Base-by-base conservation (phyloP, 2,329 filamentous ascomycete species). In the Chrysoporthe deuterocubensis region DNA sequence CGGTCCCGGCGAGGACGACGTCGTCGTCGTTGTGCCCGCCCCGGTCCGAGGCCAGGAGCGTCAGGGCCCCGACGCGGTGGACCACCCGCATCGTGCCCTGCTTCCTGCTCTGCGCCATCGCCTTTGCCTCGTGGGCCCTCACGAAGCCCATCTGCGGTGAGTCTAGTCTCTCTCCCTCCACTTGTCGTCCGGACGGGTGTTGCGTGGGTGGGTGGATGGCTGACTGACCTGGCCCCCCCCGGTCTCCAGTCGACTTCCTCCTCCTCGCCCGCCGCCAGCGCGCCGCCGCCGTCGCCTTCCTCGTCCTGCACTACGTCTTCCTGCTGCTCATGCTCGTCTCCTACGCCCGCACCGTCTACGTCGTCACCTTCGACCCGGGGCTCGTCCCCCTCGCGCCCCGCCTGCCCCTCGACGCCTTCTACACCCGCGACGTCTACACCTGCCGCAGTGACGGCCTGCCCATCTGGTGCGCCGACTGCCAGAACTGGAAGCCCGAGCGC, bases 401-500 rank as follows among this genome's bases (percentile, higher is more conserved):
- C 72, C 87, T 89, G 13, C 90, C 90, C 0, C 82, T 94, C 62
- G 91, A 94, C 72, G 79, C 83, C 4, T 97, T 96, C 76, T 96
- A 96, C 75, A 90, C 86, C 71, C 92, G 91, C 76, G 90, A 97
- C 72, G 87, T 92, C 1, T 98, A 96, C 76, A 85, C 93, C 2
- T 97, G 93, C 78, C 91, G 96, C 74, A 82, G 84, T 14, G 92
- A 96, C 73, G 96, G 96, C 0, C 84, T 90, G n/a, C 95, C 95
- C 0, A 87, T 89, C 43, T 98, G 93, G 89, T 99, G 95, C 79
- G 90, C 89, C 4, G 86, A 88, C 64, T 99, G 95, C 77, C 87
- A 87, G 66, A 92, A 91, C 71, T 97, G 92, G 88, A 98, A 97
- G 78, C 89, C 92, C 0, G 95, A 97, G 75, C 87, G 95, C 3